Evolutionary conservation across 129 eudicot species (phyloP).

Genomic region (Calendula officinalis): DNA sequence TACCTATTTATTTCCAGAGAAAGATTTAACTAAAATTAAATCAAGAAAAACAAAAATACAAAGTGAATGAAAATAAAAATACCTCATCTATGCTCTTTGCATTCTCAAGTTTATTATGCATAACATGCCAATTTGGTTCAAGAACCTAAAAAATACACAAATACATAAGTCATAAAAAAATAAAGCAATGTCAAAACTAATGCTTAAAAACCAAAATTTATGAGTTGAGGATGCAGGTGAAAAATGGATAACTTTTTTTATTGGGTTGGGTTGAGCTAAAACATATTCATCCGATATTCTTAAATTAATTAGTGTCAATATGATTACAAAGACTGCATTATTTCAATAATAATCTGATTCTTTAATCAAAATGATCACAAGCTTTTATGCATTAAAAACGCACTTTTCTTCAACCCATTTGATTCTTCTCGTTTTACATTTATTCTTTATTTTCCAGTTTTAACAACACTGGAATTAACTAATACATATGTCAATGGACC

Average conservation of each 20-base stretch:
- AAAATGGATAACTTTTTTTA: neutral
- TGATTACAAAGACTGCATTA: neutral
- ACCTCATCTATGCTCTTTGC: constrained; percentile 99
- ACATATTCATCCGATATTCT: neutral
- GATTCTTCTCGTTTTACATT: neutral
- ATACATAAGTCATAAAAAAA: neutral
- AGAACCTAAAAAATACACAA: constrained; percentile 66
- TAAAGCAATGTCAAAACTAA: neutral
- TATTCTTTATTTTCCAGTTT: neutral
- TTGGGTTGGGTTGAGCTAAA: neutral
- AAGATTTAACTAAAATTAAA: constrained; percentile 5
- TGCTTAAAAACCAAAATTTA: neutral
- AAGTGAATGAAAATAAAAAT: neutral
- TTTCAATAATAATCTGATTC: neutral
- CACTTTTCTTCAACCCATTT: neutral
- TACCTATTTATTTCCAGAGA: constrained; percentile 57
- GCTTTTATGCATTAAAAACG: neutral
- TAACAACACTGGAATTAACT: neutral
- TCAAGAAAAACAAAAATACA: constrained; percentile 1
- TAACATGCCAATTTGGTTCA: constrained; percentile 99
- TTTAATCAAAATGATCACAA: neutral
- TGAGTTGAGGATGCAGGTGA: neutral
- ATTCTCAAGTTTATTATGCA: constrained; percentile 83
- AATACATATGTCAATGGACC: neutral
- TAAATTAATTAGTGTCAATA: neutral